A percentile compares a stretch with the other conserved stretches of the same genome.
Conservation (phyloP, 2,329 filamentous ascomycete species). For the Colletotrichum eleusines region DNA sequence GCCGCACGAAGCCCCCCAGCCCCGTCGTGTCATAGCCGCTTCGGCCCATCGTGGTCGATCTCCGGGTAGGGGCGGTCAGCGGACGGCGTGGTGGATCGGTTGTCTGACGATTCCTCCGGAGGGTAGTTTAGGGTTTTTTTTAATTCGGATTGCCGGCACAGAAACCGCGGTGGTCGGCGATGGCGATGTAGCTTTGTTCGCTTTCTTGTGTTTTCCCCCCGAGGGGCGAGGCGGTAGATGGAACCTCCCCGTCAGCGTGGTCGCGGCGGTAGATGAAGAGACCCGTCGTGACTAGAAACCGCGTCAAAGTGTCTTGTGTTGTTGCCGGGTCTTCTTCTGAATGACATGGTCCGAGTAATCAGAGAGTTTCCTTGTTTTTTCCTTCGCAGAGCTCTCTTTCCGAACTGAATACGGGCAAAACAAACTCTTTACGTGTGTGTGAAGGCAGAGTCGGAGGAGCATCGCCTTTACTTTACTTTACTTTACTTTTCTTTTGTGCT, state of each 20-base stretch:
- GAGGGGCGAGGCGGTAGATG: neutral
- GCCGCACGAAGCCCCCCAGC: constrained; percentile 2
- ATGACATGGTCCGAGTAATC: constrained; percentile 30
- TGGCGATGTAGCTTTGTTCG: neutral
- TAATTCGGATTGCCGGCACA: neutral
- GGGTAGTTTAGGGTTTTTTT: neutral
- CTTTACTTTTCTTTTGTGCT: neutral
- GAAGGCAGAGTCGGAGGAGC: neutral
- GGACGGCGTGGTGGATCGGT: neutral
- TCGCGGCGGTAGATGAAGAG: constrained; percentile 9
- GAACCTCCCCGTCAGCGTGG: constrained; percentile 12
- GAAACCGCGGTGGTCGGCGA: neutral
- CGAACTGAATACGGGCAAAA: neutral
- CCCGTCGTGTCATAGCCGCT: constrained; percentile 38
- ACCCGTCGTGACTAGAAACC: neutral
- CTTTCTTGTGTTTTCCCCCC: neutral
- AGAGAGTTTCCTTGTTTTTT: neutral
- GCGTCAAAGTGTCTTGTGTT: constrained; percentile 12
- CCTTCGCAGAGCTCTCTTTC: neutral
- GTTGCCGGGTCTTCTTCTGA: constrained; percentile 26
- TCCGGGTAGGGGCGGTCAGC: neutral
- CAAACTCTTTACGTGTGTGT: neutral
- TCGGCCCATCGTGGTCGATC: constrained; percentile 34
- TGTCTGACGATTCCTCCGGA: neutral
- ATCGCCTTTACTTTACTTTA: neutral